Conservation (phyloP, 2,329 filamentous ascomycete species). For the Pseudocercospora macadamiae region DNA sequence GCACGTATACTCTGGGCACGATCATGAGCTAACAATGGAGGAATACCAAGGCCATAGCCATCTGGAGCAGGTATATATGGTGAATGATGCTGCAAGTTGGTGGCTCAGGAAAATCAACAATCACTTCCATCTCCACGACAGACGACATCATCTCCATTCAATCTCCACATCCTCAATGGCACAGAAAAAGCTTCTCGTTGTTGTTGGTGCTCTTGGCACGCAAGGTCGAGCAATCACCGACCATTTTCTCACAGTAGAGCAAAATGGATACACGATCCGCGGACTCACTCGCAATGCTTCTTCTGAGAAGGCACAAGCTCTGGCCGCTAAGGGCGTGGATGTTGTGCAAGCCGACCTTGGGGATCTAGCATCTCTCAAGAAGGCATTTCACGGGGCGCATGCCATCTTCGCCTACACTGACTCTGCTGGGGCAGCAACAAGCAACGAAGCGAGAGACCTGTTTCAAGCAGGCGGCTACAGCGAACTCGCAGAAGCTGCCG, state of each 20-base stretch:
- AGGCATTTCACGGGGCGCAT: constrained; percentile 43
- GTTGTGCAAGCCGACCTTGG: constrained; percentile 42
- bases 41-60: too few relatives aligned
- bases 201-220: constrained; percentile 27
- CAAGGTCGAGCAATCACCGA: constrained; percentile 28
- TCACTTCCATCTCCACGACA: background rate
- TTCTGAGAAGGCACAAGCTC: constrained; percentile 39
- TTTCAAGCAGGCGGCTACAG: constrained; percentile 9
- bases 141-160: too few relatives aligned
- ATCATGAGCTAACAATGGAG: too few relatives aligned
- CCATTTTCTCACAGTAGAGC: constrained; percentile 21
- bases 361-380: constrained; percentile 36
- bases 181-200: constrained; percentile 25
- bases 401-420: constrained; percentile 42
- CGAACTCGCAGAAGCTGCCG: constrained; percentile 45
- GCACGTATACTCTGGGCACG: too few relatives aligned
- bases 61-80: background rate
- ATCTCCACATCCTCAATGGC: background rate
- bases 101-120: background rate
- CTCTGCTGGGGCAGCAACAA: constrained; percentile 12
- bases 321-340: constrained; percentile 41
- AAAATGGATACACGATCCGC: constrained; percentile 29
- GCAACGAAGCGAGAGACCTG: constrained; percentile 8
- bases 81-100: background rate
- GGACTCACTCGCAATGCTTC: constrained; percentile 50